phyloP scores from a whole-genome alignment of 2,329 filamentous ascomycete genomes.

The Elsinoe batatas region DNA sequence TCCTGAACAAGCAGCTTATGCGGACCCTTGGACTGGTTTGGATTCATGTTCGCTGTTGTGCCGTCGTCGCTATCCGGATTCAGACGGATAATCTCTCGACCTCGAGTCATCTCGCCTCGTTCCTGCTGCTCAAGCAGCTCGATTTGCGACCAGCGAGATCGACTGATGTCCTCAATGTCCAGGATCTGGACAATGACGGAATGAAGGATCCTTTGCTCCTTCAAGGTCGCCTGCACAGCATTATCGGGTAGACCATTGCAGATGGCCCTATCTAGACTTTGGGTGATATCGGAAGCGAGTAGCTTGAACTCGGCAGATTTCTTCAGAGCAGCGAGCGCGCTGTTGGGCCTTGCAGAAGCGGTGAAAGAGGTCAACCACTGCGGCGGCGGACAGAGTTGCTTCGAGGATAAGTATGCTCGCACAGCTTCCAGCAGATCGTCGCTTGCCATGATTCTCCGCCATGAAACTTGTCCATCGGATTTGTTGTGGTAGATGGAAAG shows the following conservation, averaged over 20 bases:
- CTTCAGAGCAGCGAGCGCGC: conserved; percentile 59
- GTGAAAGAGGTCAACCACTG: conserved; percentile 58
- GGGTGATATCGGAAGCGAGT: conserved; percentile 65
- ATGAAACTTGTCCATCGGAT: neutral
- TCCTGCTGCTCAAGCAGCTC: conserved; percentile 67
- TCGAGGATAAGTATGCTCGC: conserved; percentile 36
- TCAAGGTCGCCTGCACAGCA: conserved; percentile 43
- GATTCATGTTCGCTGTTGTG: conserved; percentile 12
- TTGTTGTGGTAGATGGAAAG: neutral
- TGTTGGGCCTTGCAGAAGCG: conserved; percentile 42
- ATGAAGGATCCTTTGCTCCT: conserved; percentile 47
- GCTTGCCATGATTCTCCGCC: neutral
- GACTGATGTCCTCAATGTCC: conserved; percentile 73
- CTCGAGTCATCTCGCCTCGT: conserved; percentile 62
- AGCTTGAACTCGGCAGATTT: conserved; percentile 75
- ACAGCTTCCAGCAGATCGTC: neutral
- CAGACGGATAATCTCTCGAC: conserved; percentile 72
- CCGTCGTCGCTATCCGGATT: conserved; percentile 42
- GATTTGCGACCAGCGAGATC: conserved; percentile 76
- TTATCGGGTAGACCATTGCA: conserved; percentile 48
- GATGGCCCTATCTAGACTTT: conserved; percentile 38
- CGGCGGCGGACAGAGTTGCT: conserved; percentile 44
- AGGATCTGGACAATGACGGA: conserved; percentile 72
- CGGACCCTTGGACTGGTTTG: conserved; percentile 40
- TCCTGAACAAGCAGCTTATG: conserved; percentile 82